Percentiles rank a stretch among this genome's conserved stretches.
These are phyloP conservation scores for Laguncularia racemosa DNA, from an alignment of 345 rosid genomes.

Conservation along the genomic window DNA sequence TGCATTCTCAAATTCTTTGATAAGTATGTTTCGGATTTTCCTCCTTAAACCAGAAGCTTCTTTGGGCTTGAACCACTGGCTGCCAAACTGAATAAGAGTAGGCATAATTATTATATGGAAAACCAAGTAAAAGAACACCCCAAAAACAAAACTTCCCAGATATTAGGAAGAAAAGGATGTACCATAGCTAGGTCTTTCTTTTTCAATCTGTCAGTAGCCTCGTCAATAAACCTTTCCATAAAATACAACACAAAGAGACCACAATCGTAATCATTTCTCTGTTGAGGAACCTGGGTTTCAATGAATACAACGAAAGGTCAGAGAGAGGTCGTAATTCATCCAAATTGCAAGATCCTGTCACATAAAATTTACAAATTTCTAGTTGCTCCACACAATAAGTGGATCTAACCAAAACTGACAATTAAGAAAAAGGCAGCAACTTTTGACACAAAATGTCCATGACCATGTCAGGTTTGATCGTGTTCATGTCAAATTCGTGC, in stretches of 20 bases:
- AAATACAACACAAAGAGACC: constrained; percentile 88
- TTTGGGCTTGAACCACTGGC: constrained; percentile 78
- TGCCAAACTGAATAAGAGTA: constrained; percentile 56
- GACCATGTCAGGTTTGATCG: too few relatives aligned
- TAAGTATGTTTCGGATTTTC: constrained; percentile 50
- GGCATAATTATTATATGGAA: background rate
- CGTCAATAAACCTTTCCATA: constrained; percentile 76
- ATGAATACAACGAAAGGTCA: too few relatives aligned
- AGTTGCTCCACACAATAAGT: too few relatives aligned
- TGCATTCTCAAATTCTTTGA: constrained; percentile 36
- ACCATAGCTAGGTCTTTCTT: constrained; percentile 75
- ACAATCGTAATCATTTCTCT: constrained; percentile 85
- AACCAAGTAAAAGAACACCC: background rate
- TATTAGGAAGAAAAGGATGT: constrained; percentile 3
- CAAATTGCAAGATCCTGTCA: too few relatives aligned
- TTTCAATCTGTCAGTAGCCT: constrained; percentile 77
- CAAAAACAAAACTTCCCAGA: background rate
- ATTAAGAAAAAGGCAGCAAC: too few relatives aligned
- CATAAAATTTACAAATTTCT: too few relatives aligned
- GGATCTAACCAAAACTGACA: too few relatives aligned
- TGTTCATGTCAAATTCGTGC: background rate
- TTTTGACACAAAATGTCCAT: too few relatives aligned
- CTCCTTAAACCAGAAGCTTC: constrained; percentile 75
- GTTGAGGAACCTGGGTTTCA: constrained; percentile 78
- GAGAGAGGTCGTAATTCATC: too few relatives aligned